Conservation (phyloP, 2,329 filamentous ascomycete genomes). For the Didymella exigua region DNA sequence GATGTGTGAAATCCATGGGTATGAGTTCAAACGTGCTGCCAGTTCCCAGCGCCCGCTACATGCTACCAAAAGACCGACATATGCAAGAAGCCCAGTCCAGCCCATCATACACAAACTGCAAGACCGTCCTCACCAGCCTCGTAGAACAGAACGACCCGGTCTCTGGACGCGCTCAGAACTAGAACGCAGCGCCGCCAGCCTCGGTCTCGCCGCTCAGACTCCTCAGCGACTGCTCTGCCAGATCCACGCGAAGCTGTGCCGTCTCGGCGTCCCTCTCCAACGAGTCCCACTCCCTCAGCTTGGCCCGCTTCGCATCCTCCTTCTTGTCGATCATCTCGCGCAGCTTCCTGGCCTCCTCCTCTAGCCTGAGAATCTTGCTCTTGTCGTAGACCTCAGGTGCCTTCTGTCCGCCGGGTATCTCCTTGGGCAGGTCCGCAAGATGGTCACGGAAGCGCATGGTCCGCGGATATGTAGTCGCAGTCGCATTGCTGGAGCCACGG, state of each 20-base stretch:
- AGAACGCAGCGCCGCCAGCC: constrained; percentile 47
- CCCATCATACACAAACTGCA: constrained; percentile 6
- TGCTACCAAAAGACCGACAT: constrained; percentile 18
- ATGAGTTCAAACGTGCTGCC: constrained; percentile 1
- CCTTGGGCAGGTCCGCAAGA: constrained; percentile 52
- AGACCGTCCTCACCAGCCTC: neutral
- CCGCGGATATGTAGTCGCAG: constrained; percentile 54
- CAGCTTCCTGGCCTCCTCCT: constrained; percentile 55
- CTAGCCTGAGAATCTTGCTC: constrained; percentile 52
- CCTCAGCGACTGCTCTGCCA: constrained; percentile 55
- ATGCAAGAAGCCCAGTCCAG: constrained; percentile 11
- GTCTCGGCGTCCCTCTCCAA: constrained; percentile 52
- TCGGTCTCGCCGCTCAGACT: constrained; percentile 49
- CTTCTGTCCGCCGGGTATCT: constrained; percentile 53
- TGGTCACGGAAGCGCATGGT: constrained; percentile 54
- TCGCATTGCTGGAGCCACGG: constrained; percentile 51
- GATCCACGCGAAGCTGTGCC: constrained; percentile 52
- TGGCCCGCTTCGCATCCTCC: constrained; percentile 52
- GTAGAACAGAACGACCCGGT: neutral
- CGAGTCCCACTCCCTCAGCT: constrained; percentile 54
- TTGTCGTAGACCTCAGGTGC: constrained; percentile 52
- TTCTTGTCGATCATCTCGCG: constrained; percentile 54
- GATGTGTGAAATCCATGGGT: neutral
- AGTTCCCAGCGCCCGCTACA: constrained; percentile 18
- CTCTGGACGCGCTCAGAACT: constrained; percentile 8